These are phyloP conservation scores for Mortierella sp. DNA, from an alignment of 371 early-diverging fungal species.

Conservation along the genomic window DNA sequence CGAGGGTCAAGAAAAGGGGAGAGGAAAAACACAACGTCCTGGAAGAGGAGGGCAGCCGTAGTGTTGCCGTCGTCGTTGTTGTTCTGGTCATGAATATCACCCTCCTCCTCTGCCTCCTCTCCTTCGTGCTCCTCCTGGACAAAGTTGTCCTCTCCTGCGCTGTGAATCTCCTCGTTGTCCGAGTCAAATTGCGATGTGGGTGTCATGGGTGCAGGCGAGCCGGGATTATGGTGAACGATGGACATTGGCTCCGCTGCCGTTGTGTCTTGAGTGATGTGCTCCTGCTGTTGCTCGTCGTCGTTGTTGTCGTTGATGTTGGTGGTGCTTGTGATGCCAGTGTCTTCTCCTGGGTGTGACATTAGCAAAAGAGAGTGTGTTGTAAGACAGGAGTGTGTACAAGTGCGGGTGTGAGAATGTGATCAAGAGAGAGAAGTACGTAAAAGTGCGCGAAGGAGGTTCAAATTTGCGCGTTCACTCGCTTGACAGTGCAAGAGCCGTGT, in stretches of 20 bases:
- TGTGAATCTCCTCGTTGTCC: background rate
- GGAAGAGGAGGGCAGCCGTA: constrained; percentile 20
- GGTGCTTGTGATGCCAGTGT: background rate
- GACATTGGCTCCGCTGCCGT: background rate
- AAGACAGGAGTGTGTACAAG: background rate
- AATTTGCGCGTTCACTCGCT: background rate
- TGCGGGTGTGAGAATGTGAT: background rate
- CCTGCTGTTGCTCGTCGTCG: background rate
- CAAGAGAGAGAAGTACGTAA: background rate
- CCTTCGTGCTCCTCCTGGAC: background rate
- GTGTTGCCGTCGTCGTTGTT: too few relatives aligned
- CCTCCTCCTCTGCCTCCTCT: background rate
- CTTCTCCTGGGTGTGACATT: constrained; percentile 1
- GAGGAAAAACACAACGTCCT: constrained; percentile 41
- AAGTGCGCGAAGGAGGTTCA: background rate
- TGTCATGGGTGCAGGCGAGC: background rate
- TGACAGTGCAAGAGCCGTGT: background rate
- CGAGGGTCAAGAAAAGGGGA: constrained; percentile 38
- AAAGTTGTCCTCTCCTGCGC: background rate
- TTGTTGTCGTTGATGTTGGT: background rate
- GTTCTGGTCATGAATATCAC: background rate
- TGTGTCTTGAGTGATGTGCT: background rate
- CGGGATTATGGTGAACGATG: background rate
- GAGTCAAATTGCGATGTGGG: background rate
- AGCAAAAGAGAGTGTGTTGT: background rate